Evolutionary conservation across 169 alveolate species (phyloP), one percentile per base, ranked within the genome.

Genomic region (Condylostoma magnum): DNA sequence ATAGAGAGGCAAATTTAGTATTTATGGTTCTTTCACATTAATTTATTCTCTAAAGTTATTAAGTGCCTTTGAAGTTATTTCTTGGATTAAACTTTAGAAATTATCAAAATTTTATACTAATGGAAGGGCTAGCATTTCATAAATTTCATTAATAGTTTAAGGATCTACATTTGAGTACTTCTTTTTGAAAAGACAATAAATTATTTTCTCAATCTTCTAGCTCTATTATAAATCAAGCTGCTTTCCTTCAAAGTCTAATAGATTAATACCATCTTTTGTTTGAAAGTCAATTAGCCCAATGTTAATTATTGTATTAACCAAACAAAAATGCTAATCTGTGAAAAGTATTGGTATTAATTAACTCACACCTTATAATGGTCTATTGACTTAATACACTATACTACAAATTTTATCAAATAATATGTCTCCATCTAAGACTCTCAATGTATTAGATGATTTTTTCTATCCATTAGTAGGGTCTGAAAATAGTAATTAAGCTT

Each of bases 401-500:
- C 53, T 57, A 20, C 20, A 20, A 28, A 36, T 34, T 2, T 47
- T 15, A 18, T 30, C 18, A 18, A 57, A 36, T 2, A 2, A 15
- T 33, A 41, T 10, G 20, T 41, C 48, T 41, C 15, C 48, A 41
- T 41, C 85, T 30, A 37, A 38, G 34, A 54, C 60, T 43, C 66
- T 51, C 36, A 56, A 46, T 5, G 77, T 51, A 30, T 71, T 36
- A 33, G 48, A 50, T 28, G 69, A 38, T 37, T 52, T 53, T 31
- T 28, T 53, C 31, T 57, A 47, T 30, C 51, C 33, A 28, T 67
- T 28, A 69, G 55, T 65, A n/a, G n/a, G n/a, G n/a, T 57, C 52
- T 52, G n/a, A 58, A 36, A 77, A 87, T 73, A 83, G 58, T 4
- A 87, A 66, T 22, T 86, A 89, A 10, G 71, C 76, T 38, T 86